Evolutionary conservation across 495 filamentous ascomycete genomes (phyloP).

Genomic region (Usnea hakonensis): DNA sequence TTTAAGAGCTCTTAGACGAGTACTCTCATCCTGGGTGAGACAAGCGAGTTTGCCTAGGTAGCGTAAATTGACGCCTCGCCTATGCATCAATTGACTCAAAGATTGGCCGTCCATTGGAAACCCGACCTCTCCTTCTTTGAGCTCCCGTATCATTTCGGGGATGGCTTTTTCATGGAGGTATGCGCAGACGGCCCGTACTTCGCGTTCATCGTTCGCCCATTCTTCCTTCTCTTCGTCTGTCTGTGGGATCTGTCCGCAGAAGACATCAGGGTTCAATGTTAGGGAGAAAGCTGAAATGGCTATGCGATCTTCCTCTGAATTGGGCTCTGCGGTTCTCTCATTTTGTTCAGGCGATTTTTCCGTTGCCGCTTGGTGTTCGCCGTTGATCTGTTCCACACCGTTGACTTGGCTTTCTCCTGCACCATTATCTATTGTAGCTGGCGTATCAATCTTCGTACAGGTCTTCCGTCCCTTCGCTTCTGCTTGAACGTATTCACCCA

Average conservation of each 20-base stretch:
- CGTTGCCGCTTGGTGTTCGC: slow-evolving; percentile 22
- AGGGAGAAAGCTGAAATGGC: slow-evolving; percentile 84
- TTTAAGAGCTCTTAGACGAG: slow-evolving; percentile 67
- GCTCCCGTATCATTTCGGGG: slow-evolving; percentile 67
- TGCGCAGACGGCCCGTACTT: slow-evolving; percentile 76
- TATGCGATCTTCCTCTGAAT: slow-evolving; percentile 49
- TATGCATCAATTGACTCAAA: slow-evolving; percentile 81
- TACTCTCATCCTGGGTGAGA: slow-evolving; percentile 56
- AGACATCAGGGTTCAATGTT: slow-evolving; percentile 89
- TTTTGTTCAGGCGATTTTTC: slow-evolving; percentile 20
- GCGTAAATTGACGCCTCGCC: slow-evolving; percentile 93
- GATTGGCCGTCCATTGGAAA: slow-evolving; percentile 98
- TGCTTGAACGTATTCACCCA: slow-evolving; percentile 73
- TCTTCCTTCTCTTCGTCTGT: slow-evolving; percentile 83
- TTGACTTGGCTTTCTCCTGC: slow-evolving; percentile 10
- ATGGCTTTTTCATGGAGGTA: slow-evolving; percentile 69
- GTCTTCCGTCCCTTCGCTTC: slow-evolving; percentile 57
- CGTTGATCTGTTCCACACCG: slow-evolving; percentile 17
- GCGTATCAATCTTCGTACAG: slow-evolving; percentile 27
- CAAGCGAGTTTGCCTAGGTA: slow-evolving; percentile 81
- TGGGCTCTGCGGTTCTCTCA: slow-evolving; percentile 25
- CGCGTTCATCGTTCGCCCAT: slow-evolving; percentile 76
- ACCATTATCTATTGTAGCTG: slow-evolving; percentile 22
- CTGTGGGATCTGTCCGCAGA: slow-evolving; percentile 84
- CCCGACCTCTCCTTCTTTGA: slow-evolving; percentile 85